These are phyloP conservation scores for Senna tora DNA, from an alignment of 306 rosid genomes.

Conservation along the genomic window DNA sequence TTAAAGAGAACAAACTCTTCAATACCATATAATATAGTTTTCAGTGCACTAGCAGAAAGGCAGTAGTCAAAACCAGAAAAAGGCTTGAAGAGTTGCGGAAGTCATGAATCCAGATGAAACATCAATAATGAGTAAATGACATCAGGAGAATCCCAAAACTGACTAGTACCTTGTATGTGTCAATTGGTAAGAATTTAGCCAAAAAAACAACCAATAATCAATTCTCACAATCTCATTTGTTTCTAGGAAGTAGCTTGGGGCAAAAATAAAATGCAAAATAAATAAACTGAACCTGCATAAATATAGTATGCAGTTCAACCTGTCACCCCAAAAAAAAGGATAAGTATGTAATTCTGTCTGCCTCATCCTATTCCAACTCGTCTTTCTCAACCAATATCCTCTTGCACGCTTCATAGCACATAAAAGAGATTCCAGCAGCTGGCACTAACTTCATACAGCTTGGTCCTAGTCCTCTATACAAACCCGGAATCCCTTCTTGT, in stretches of 20 bases:
- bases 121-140: not conserved
- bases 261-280: conserved; percentile 23
- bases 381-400: conserved; percentile 69
- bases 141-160: not conserved
- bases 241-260: not conserved
- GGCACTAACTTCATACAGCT: conserved; percentile 98
- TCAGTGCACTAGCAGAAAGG: too few species aligned
- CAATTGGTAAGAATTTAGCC: not conserved
- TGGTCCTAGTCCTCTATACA: conserved; percentile 89
- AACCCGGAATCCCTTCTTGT: conserved; percentile 76
- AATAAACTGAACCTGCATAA: not conserved
- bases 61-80: too few species aligned
- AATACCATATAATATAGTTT: too few species aligned
- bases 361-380: conserved; percentile 52
- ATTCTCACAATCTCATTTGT: conserved; percentile 33
- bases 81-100: too few species aligned
- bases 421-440: conserved; percentile 94
- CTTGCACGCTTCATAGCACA: conserved; percentile 99
- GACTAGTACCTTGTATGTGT: not conserved
- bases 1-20: too few species aligned
- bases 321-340: not conserved
- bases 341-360: not conserved
- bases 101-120: too few species aligned
- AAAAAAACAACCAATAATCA: conserved; percentile 23
- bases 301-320: not conserved